phyloP scores from a whole-genome alignment of 495 filamentous ascomycete genomes.

The Daldinia grandis region DNA sequence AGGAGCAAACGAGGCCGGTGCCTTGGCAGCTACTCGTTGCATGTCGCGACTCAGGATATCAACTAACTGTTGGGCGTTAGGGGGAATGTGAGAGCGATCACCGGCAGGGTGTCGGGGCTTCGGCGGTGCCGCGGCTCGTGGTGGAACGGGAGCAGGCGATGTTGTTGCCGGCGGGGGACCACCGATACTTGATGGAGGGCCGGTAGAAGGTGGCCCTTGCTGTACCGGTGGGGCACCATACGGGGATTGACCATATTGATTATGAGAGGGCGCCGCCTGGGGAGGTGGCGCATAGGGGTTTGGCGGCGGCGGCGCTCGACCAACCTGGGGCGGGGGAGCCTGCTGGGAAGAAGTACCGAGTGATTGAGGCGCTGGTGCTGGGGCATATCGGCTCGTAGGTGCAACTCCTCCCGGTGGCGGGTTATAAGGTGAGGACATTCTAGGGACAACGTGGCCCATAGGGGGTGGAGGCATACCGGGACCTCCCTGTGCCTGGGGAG shows the following conservation, averaged over 20 bases:
- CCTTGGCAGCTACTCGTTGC: constrained; percentile 82
- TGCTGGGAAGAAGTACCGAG: constrained; percentile 62
- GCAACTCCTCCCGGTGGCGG: constrained; percentile 78
- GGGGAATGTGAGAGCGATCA: constrained; percentile 89
- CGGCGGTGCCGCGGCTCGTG: constrained; percentile 44
- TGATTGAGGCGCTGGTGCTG: constrained; percentile 71
- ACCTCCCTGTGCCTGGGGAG: constrained; percentile 52
- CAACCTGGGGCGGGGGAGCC: constrained; percentile 42
- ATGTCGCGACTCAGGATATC: constrained; percentile 86
- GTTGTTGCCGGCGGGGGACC: constrained; percentile 55
- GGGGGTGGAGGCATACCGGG: constrained; percentile 52
- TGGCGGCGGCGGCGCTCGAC: constrained; percentile 54
- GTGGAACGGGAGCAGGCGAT: constrained; percentile 62
- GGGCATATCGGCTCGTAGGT: constrained; percentile 85
- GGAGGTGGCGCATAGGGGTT: constrained; percentile 69
- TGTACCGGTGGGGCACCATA: constrained; percentile 39
- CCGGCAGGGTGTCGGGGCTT: constrained; percentile 78
- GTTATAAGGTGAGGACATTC: constrained; percentile 89
- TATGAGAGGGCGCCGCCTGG: constrained; percentile 51
- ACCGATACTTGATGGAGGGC: constrained; percentile 58
- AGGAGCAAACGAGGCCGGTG: constrained; percentile 79
- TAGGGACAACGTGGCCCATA: constrained; percentile 65
- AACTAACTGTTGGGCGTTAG: constrained; percentile 75
- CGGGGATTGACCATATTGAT: constrained; percentile 57
- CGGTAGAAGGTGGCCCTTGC: constrained; percentile 53